These are phyloP conservation scores for Neurospora tetraspora DNA, from an alignment of 495 filamentous ascomycete genomes.

Conservation along the genomic window DNA sequence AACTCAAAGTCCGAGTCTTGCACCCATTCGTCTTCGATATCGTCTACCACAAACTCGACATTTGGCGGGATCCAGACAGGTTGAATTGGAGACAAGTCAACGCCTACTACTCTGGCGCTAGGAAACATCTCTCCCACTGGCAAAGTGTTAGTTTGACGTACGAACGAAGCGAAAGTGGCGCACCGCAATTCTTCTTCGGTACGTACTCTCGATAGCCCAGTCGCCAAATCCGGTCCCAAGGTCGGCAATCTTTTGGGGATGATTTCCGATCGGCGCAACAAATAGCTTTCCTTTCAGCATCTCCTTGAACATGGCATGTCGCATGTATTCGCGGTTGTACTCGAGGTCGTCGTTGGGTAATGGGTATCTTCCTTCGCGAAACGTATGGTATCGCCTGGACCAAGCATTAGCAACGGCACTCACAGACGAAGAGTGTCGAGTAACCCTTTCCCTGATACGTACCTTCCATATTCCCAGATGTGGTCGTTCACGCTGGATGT, in stretches of 20 bases:
- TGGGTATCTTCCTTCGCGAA: constrained; percentile 23
- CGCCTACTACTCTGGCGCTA: constrained; percentile 45
- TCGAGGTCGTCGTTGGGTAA: constrained; percentile 32
- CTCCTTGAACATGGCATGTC: constrained; percentile 49
- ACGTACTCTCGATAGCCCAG: constrained; percentile 58
- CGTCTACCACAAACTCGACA: constrained; percentile 50
- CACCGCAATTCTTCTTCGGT: constrained; percentile 4
- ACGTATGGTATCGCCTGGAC: constrained; percentile 26
- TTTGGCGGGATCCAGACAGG: constrained; percentile 47
- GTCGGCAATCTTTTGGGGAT: constrained; percentile 54
- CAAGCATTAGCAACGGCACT: not conserved
- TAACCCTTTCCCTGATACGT: not conserved
- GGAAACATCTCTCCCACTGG: constrained; percentile 47
- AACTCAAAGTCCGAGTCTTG: constrained; percentile 43
- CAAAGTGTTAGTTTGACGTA: not conserved
- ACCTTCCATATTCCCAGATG: constrained; percentile 29
- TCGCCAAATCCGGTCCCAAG: constrained; percentile 53
- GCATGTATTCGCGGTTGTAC: constrained; percentile 34
- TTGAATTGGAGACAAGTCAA: constrained; percentile 56
- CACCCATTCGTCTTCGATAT: constrained; percentile 47
- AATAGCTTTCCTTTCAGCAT: constrained; percentile 48
- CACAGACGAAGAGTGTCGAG: not conserved
- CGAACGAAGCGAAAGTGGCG: not conserved
- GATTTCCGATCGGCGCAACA: constrained; percentile 45
- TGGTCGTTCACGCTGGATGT: constrained; percentile 24